Conservation (phyloP, 441 rosid genomes). For the Pelargonium australe region DNA sequence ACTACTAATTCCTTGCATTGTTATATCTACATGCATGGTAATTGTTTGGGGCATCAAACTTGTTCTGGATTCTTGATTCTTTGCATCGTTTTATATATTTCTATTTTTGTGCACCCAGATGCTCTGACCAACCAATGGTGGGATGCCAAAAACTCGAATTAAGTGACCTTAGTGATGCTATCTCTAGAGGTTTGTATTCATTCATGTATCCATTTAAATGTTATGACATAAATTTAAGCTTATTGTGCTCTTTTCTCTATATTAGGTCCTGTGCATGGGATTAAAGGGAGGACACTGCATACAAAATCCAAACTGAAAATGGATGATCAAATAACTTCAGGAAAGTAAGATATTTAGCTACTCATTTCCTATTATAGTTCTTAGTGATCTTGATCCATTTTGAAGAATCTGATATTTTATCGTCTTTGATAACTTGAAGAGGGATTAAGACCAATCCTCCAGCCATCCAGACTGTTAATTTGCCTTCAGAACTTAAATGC, state of each 20-base stretch:
- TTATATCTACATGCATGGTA: conserved; percentile 5
- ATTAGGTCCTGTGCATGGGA: conserved; percentile 20
- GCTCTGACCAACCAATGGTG: conserved; percentile 22
- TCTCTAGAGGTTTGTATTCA: conserved; percentile 26
- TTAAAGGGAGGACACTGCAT: conserved; percentile 14
- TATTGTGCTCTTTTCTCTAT: conserved; percentile 11
- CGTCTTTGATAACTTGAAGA: conserved; percentile 22
- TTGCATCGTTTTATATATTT: neutral
- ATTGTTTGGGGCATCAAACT: neutral
- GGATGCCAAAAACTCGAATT: conserved; percentile 28
- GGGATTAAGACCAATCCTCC: conserved; percentile 16
- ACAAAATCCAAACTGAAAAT: conserved; percentile 21
- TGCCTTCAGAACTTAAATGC: conserved; percentile 43
- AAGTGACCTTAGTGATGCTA: conserved; percentile 29
- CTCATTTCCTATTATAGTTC: neutral
- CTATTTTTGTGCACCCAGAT: conserved; percentile 23
- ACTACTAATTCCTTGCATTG: neutral
- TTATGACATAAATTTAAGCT: conserved; percentile 5
- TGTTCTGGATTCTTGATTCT: conserved; percentile 10
- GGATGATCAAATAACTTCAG: conserved; percentile 20
- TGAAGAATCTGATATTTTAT: conserved; percentile 13
- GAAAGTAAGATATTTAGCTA: conserved; percentile 23
- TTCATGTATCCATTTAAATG: conserved; percentile 6
- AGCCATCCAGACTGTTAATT: conserved; percentile 25
- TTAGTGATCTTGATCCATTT: conserved; percentile 9